Evolutionary conservation across 1,139 yeast genomes (phyloP), one percentile per base, ranked within the genome.

Genomic region (Sugiyamaella xylanicola): DNA sequence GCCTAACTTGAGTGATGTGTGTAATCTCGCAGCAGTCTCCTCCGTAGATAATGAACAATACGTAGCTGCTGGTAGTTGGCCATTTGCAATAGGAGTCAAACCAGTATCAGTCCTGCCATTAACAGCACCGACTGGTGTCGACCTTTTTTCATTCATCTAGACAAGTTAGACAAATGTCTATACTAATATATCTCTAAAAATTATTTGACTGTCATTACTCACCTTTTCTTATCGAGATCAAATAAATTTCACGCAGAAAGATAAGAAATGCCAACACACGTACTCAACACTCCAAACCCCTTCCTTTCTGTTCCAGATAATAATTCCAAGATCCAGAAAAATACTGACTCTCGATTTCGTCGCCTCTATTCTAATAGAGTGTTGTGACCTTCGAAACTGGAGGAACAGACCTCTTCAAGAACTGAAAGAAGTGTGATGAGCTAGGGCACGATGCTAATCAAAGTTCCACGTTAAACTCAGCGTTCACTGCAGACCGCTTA

Each of bases 1-100:
- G 1, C 98, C 98, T 9, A 70, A 61, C 1, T 64, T 68, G 9
- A 72, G 54, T 63, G 88, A 83, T 0, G 97, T 86, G 55, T 80
- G 80, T 44, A 91, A 75, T 51, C 84, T 84, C 13, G 69, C 62
- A 1, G 80, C 78, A 0, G 92, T 83, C 46, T 87, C 87, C 35
- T 82, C 86, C 3, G 82, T 77, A 0, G 90, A 71, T 58, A 80
- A 71, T 29, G 79, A 77, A 63, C 90, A 80, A 70, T 72, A 90
- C 59, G 72, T 73, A 13, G 80, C 76, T 4, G 89, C 81, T 1
- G 74, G 71, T 11, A 50, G 21, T 15, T 50, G 53, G 15, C 50
- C 50, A 16, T 36, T 46, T 7, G 41, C 16, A 7, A 37, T 20
- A 20, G 41, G 40, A 20, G 41, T 42, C 16, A 15, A 11, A 2